Evolutionary conservation across 768 basidiomycete species (phyloP), one percentile per base, ranked within the genome.

Genomic region (Psilocybe subaeruginosa): DNA sequence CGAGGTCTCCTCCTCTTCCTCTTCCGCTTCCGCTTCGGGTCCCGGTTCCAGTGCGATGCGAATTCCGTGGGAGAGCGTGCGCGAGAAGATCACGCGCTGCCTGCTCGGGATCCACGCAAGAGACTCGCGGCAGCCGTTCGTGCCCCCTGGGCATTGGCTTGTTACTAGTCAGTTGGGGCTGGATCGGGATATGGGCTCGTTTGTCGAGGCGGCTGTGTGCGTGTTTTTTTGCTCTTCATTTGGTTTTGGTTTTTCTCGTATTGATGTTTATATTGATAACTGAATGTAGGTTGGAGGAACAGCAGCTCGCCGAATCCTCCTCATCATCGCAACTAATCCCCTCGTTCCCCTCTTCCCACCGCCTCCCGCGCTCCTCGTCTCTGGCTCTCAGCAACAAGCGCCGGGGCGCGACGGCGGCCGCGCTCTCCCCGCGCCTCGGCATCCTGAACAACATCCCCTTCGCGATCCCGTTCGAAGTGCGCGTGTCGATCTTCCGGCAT

Each of bases 391-490:
- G 23, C 23, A 85, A 12, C 90, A 89, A 66, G 11, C 89, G 92
- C 4, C 88, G 92, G 64, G 74, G 91, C 46, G 85, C 23, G 2
- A 23, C 23, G 23, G 23, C 23, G 23, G 23, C 90, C 0, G 81
- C 85, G 59, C 77, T 98, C 54, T 90, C 91, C 3, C 97, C 96
- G 0, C 87, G 95, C 6, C 82, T 99, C 2, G 93, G 93, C 2
- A 83, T 98, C 29, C 84, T 99, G 56, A 93, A 98, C 78, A 96
- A 98, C 74, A 92, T 99, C 59, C 97, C 96, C 0, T 97, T 97
- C 76, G 87, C 94, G 4, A 91, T 99, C 58, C 96, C 97, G 0
- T 99, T 99, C 76, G 88, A 91, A 54, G 85, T 87, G 1, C 88
- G 97, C n/a, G 92, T 98, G 9, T 83, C 86, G 39, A 93, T 98